Conservation (phyloP, 2,329 filamentous ascomycete species). For the Hypomyces perniciosus region DNA sequence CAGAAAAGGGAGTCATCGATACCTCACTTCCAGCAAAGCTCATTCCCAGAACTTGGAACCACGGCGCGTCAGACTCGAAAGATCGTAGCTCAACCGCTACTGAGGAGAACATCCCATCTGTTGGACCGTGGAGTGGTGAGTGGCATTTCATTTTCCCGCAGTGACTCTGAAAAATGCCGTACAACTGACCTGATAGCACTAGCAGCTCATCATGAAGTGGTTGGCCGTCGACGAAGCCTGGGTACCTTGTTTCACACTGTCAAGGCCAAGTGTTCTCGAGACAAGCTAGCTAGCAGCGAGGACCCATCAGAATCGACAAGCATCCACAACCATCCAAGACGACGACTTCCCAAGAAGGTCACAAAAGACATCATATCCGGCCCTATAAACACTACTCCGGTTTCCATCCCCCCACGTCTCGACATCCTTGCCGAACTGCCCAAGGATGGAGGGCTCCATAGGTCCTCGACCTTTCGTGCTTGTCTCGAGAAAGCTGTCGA, state of each 20-base stretch:
- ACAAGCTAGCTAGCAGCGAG: constrained; percentile 15
- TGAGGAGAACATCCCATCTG: neutral
- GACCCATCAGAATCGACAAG: neutral
- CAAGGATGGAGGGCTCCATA: constrained; percentile 15
- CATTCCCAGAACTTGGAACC: neutral
- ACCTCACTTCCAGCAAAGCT: neutral
- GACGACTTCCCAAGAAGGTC: neutral
- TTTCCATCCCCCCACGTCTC: constrained; percentile 21
- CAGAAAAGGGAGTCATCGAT: neutral
- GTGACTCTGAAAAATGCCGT: neutral
- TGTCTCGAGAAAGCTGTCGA: constrained; percentile 26
- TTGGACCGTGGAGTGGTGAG: neutral
- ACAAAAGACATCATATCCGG: neutral
- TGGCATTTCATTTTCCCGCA: neutral
- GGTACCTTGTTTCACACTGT: constrained; percentile 25
- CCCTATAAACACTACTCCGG: neutral
- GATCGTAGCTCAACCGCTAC: neutral
- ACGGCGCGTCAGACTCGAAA: neutral
- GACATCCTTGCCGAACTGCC: constrained; percentile 24
- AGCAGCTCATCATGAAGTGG: neutral
- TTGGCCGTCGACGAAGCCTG: constrained; percentile 23
- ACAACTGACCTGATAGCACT: neutral
- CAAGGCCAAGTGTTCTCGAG: constrained; percentile 22
- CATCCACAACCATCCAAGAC: neutral
- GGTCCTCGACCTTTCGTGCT: constrained; percentile 24